Evolutionary conservation across 2,329 filamentous ascomycete species (phyloP).

Genomic region (Byssochlamys sp.): DNA sequence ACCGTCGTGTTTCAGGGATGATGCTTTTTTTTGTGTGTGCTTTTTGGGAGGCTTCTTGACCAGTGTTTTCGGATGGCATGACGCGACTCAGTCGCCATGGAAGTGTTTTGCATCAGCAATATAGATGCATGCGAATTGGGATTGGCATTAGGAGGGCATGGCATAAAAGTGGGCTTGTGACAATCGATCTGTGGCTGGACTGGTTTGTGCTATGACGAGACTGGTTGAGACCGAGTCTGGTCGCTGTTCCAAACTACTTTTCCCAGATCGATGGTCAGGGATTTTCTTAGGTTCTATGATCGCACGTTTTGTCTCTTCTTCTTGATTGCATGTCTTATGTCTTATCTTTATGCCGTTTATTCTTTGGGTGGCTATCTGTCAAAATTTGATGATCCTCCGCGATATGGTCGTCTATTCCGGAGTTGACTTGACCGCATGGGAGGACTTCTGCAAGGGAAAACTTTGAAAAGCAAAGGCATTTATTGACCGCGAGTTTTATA

Average conservation of each 20-base stretch:
- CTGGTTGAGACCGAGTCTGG: not conserved
- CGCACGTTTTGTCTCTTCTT: slow-evolving; percentile 5
- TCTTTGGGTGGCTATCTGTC: slow-evolving; percentile 17
- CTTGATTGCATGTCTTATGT: slow-evolving; percentile 5
- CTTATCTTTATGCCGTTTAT: slow-evolving; percentile 6
- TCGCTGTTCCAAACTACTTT: slow-evolving; percentile 1
- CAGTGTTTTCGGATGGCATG: slow-evolving; percentile 8
- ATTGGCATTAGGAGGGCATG: slow-evolving; percentile 9
- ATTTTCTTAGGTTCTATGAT: not conserved
- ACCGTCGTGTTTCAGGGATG: not conserved
- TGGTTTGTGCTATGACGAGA: not conserved
- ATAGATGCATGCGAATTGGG: slow-evolving; percentile 7
- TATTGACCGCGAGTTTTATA: slow-evolving; percentile 11
- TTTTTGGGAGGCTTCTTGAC: slow-evolving; percentile 6
- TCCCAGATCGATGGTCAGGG: not conserved
- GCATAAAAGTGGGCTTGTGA: slow-evolving; percentile 7
- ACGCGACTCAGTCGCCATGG: slow-evolving; percentile 4
- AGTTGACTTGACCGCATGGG: not conserved
- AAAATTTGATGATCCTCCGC: slow-evolving; percentile 2
- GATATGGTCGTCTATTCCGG: not conserved
- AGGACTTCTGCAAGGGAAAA: not conserved
- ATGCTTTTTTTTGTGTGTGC: slow-evolving; percentile 4
- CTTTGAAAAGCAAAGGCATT: not conserved
- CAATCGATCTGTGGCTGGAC: not conserved
- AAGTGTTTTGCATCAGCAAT: slow-evolving; percentile 5